Evolutionary conservation across 2,329 filamentous ascomycete genomes (phyloP).

Genomic region (Pseudocercospora fijiensis): DNA sequence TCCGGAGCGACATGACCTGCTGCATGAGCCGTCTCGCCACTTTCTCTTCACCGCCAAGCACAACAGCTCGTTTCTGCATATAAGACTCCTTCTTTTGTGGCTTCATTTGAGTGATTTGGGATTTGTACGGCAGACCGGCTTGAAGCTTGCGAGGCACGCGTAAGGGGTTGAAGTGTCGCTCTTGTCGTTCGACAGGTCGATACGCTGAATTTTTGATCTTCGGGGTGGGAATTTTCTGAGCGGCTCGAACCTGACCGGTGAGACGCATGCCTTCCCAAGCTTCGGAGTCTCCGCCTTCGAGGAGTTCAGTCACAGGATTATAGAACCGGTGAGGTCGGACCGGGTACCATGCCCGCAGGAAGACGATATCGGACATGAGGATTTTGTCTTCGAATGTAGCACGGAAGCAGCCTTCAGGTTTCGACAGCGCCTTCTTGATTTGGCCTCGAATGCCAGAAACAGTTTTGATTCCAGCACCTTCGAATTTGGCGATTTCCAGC

Average conservation of each 20-base stretch:
- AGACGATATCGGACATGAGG: slow-evolving; percentile 92
- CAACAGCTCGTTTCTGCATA: slow-evolving; percentile 92
- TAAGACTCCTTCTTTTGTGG: slow-evolving; percentile 81
- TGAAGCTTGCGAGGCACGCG: slow-evolving; percentile 76
- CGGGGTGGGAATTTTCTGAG: slow-evolving; percentile 72
- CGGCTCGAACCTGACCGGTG: slow-evolving; percentile 84
- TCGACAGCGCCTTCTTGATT: slow-evolving; percentile 91
- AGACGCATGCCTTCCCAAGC: slow-evolving; percentile 89
- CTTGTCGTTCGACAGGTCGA: slow-evolving; percentile 57
- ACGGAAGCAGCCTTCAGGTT: slow-evolving; percentile 92
- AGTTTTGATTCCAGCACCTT: slow-evolving; percentile 91
- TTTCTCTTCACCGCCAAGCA: slow-evolving; percentile 78
- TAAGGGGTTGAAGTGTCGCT: slow-evolving; percentile 59
- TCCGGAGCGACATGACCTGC: slow-evolving; percentile 85
- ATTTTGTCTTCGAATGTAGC: slow-evolving; percentile 99
- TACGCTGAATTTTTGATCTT: slow-evolving; percentile 83
- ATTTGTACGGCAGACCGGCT: slow-evolving; percentile 85
- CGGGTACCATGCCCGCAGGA: slow-evolving; percentile 94
- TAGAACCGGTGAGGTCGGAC: slow-evolving; percentile 95
- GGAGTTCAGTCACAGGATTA: slow-evolving; percentile 89
- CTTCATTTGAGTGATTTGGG: slow-evolving; percentile 79
- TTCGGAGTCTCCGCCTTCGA: slow-evolving; percentile 55
- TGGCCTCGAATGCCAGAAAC: slow-evolving; percentile 94
- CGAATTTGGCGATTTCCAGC: slow-evolving; percentile 96
- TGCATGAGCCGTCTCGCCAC: slow-evolving; percentile 85